Evolutionary conservation across 306 rosid species (phyloP), one percentile per base, ranked within the genome.

Genomic region (Citrullus mucosospermus): DNA sequence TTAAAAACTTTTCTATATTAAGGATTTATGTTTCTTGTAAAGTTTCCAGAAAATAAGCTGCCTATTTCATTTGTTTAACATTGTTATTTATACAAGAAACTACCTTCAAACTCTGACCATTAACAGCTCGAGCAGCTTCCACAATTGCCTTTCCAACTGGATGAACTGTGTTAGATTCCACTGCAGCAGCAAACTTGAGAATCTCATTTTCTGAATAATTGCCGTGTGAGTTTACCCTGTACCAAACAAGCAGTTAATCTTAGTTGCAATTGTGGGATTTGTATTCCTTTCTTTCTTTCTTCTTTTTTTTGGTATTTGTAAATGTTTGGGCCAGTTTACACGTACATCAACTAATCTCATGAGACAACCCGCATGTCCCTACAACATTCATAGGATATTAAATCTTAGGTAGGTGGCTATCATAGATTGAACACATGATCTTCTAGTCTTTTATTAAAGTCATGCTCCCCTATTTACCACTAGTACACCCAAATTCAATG

Each of bases 141-240:
- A 94, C 95, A 80, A 94, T 92, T 22, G 98, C 98, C 86, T 89
- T 94, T 18, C 94, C 98, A 65, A 94, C 88, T 56, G 98, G 98
- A 84, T 94, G 98, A 80, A 90, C 81, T 75, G 98, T 92, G 83
- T 92, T 94, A 70, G 93, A 87, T 85, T 94, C 98, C 48, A 94
- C 97, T 10, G 86, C 97, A 85, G 98, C 97, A 69, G 98, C 98
- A 74, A 92, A 84, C 83, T 85, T 88, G 61, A 94, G 85, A 87
- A 94, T 82, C 79, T 94, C 98, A 74, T 77, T 84, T 83, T 92
- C 93, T 67, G 97, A 86, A 89, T 85, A 86, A 51, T 79, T 67
- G 81, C 78, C 80, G 71, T 81, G 80, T 25, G 84, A 77, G 78
- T 86, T 80, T 82, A 81, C 80, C 80, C 93, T 86, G 88, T 84